A percentile compares a stretch with the other conserved stretches of the same genome.
Conservation (phyloP, 1,284 basidiomycete species). For the Apiotrichum gamsii region DNA sequence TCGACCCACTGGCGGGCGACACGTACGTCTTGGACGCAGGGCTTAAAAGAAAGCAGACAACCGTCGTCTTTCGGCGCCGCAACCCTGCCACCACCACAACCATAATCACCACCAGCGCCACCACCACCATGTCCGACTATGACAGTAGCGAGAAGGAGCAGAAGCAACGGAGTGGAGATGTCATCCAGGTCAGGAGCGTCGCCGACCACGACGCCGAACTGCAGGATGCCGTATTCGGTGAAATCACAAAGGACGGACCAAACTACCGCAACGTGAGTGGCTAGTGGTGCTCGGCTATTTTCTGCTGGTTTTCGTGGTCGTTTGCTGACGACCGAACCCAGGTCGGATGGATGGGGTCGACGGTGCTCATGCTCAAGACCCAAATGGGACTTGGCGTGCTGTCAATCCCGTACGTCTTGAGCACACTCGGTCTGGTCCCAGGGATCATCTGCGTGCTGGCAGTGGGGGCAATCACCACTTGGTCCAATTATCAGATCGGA, state of each 20-base stretch:
- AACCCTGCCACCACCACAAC: too few relatives aligned
- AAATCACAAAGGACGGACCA: slow-evolving; percentile 27
- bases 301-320: too few relatives aligned
- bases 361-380: slow-evolving; percentile 33
- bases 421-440: slow-evolving; percentile 29
- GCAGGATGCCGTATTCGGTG: slow-evolving; percentile 26
- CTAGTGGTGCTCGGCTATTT: background rate
- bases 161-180: too few relatives aligned
- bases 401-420: slow-evolving; percentile 25
- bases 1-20: too few relatives aligned
- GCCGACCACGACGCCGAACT: background rate
- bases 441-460: slow-evolving; percentile 27
- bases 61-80: too few relatives aligned
- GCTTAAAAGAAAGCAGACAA: too few relatives aligned
- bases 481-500: slow-evolving; percentile 14
- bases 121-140: too few relatives aligned
- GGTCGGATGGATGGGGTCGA: slow-evolving; percentile 19
- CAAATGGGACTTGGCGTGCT: slow-evolving; percentile 41
- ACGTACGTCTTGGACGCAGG: too few relatives aligned
- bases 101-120: too few relatives aligned
- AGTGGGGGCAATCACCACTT: slow-evolving; percentile 27
- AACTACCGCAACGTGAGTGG: slow-evolving; percentile 35
- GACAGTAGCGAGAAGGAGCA: too few relatives aligned
- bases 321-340: too few relatives aligned
- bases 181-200: background rate